Base-by-base conservation (phyloP, 768 basidiomycete species). In the Tylopilus subfusipes region DNA sequence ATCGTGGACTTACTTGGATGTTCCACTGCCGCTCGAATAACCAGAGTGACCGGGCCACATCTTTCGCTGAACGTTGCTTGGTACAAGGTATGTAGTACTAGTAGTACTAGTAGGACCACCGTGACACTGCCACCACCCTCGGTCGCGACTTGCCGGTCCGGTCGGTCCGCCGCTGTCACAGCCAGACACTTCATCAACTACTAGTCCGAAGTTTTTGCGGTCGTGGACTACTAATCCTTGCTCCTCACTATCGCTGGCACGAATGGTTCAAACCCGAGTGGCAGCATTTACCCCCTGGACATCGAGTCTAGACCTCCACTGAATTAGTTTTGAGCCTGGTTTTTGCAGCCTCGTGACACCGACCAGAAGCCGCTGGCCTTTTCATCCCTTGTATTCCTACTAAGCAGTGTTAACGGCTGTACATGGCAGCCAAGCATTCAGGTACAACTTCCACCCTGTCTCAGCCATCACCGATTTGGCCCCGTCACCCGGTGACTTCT, bases 1-100 rank as follows among this genome's bases (percentile, higher is more conserved):
- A n/a, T 29, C 9, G 16, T 36, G 30, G 31, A 55, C 67, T 57
- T 30, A 68, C 66, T 49, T 52, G 30, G 19, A 48, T 22, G 44
- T 21, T 22, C 50, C 53, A 27, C 51, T 31, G 30, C 14, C 48
- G 34, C 46, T 40, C 19, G 54, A 47, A 48, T 63, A 52, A 40
- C 34, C 56, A 36, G 55, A 56, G 14, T 22, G n/a, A 13, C 25
- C 22, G 9, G 40, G 27, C 57, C 56, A 52, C 56, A 53, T 57
- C 12, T 22, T 44, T n/a, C 14, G 13, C 33, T 14, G 33, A 13
- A 5, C n/a, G n/a, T n/a, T n/a, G n/a, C n/a, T n/a, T n/a, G n/a
- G n/a, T n/a, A n/a, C n/a, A n/a, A n/a, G n/a, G n/a, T n/a, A n/a
- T n/a, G n/a, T n/a, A n/a, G n/a, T n/a, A n/a, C n/a, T n/a, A n/a